Base-by-base conservation (phyloP, 2,329 filamentous ascomycete genomes). In the Aspergillus melleus region DNA sequence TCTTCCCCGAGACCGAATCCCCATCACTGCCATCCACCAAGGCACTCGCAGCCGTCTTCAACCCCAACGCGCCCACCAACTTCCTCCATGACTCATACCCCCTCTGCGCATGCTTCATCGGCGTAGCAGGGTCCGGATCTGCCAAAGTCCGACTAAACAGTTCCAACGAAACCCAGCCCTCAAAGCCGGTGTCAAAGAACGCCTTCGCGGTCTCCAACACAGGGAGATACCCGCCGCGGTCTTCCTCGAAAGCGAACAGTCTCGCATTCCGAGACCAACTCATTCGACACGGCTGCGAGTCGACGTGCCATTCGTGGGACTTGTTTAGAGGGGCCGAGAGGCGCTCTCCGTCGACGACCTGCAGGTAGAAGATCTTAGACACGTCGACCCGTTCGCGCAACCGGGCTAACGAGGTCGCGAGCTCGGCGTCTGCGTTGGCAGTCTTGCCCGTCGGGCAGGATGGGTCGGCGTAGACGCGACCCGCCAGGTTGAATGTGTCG, bases 401-500 rank as follows among this genome's bases (percentile, higher is more conserved):
- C 4, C 81, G 77, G 32, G 78, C 72, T 49, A 91, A 74, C 0
- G 87, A 88, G 1, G 77, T 76, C 8, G 74, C 71, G 1, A 90
- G 80, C 0, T 80, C 83, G 5, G 77, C 74, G 2, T 89, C 84
- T 8, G 85, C 88, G 61, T 85, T 79, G 0, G 75, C 64, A 0
- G 78, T 84, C 64, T 80, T 81, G 3, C 88, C 85, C 0, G 78
- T 78, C 0, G 76, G 62, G 0, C 80, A 73, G 0, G 84, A 74
- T 0, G 90, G 90, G 67, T 93, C 89, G 0, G 88, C 90, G 65
- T 85, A 93, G 60, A 91, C 84, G 6, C 86, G 78, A 0, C 85
- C 90, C 0, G 89, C 85, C 60, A 93, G 89, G 73, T 93, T 91
- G 77, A 91, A 93, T 0, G 87, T 91, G 74, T 93, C 90, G 24